These are phyloP conservation scores for Colletotrichum graminicola DNA, from an alignment of 2,329 filamentous ascomycete species.

Conservation along the genomic window DNA sequence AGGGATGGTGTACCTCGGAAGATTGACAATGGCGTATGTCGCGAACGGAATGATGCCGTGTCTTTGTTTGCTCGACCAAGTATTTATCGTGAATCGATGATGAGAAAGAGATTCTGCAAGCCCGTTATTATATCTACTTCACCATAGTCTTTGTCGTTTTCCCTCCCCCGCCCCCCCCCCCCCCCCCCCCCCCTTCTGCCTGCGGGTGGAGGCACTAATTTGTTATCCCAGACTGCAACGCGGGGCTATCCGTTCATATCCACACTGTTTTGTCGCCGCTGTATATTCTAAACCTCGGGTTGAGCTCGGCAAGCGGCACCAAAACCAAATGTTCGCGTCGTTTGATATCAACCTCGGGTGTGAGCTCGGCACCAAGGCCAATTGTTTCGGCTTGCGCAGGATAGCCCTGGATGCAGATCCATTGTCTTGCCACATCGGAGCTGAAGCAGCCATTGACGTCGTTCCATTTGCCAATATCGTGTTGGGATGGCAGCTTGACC, in stretches of 20 bases:
- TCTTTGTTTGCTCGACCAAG: background rate
- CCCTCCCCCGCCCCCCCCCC: conserved; percentile 11
- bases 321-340: conserved; percentile 2
- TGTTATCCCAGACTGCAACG: conserved; percentile 31
- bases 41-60: background rate
- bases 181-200: background rate
- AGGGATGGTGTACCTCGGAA: background rate
- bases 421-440: conserved; percentile 13
- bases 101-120: background rate
- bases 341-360: conserved; percentile 22
- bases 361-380: conserved; percentile 1
- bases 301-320: conserved; percentile 12
- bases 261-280: conserved; percentile 20
- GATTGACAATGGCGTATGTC: background rate
- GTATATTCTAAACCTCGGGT: conserved; percentile 22
- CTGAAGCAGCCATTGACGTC: conserved; percentile 13
- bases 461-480: conserved; percentile 16
- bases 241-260: conserved; percentile 28
- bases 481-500: conserved; percentile 22
- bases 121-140: conserved; percentile 15
- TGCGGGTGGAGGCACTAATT: conserved; percentile 18
- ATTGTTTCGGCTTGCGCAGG: background rate
- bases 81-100: background rate
- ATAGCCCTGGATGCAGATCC: conserved; percentile 19
- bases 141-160: background rate